A percentile compares a stretch with the other conserved stretches of the same genome.
phyloP scores from a whole-genome alignment of 768 basidiomycete species.

The Russula foetens region DNA sequence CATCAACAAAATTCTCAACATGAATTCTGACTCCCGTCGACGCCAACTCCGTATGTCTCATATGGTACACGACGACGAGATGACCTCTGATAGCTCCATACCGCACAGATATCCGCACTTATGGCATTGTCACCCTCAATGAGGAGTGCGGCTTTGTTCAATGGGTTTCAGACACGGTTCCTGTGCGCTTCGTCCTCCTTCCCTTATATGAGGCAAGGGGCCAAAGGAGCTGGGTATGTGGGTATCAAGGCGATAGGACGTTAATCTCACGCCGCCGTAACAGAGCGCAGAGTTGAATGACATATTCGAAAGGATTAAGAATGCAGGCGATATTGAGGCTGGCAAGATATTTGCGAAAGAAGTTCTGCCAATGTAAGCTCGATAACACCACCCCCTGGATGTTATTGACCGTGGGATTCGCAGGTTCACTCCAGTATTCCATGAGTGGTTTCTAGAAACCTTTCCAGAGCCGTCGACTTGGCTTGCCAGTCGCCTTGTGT shows the following conservation, averaged over 20 bases:
- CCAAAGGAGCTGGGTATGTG: slow-evolving; percentile 42
- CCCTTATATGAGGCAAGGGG: slow-evolving; percentile 54
- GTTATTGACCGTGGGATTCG: neutral
- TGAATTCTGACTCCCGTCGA: slow-evolving; percentile 86
- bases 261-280: neutral
- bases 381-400: slow-evolving; percentile 21
- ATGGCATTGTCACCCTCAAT: slow-evolving; percentile 96
- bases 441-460: slow-evolving; percentile 95
- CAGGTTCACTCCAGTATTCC: slow-evolving; percentile 81
- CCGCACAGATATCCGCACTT: slow-evolving; percentile 82
- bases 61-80: neutral
- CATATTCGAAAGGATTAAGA: slow-evolving; percentile 44
- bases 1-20: slow-evolving; percentile 92
- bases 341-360: slow-evolving; percentile 43
- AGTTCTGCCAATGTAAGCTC: slow-evolving; percentile 46
- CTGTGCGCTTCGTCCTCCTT: slow-evolving; percentile 66
- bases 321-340: slow-evolving; percentile 39
- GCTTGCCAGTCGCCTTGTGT: slow-evolving; percentile 82
- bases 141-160: slow-evolving; percentile 97
- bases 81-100: slow-evolving; percentile 3
- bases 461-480: slow-evolving; percentile 96
- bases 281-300: slow-evolving; percentile 42
- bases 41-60: slow-evolving; percentile 72
- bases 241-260: neutral
- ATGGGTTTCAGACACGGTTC: slow-evolving; percentile 94